phyloP scores from a whole-genome alignment of 2,329 filamentous ascomycete genomes.

The Furcasterigmium sp. region DNA sequence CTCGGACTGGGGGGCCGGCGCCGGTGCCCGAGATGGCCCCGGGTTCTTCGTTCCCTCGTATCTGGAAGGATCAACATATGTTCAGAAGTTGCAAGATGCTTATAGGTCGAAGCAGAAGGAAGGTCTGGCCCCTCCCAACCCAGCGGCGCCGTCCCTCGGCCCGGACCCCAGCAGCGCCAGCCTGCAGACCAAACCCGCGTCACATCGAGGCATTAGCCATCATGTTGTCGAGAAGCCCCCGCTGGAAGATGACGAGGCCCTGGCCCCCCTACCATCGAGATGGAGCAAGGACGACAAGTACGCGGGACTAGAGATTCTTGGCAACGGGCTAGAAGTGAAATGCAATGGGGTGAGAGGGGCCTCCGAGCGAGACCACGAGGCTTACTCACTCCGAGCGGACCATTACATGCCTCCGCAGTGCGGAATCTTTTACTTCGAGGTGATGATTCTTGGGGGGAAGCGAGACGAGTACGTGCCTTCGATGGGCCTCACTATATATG shows the following conservation, averaged over 20 bases:
- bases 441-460: conserved; percentile 45
- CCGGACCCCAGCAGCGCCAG: conserved; percentile 45
- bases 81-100: conserved; percentile 67
- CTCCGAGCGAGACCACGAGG: conserved; percentile 62
- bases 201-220: conserved; percentile 73
- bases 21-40: conserved; percentile 21
- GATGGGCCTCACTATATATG: neutral
- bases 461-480: conserved; percentile 46
- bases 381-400: conserved; percentile 76
- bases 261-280: conserved; percentile 68
- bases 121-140: conserved; percentile 34
- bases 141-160: conserved; percentile 42
- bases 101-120: conserved; percentile 56
- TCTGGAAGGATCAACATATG: conserved; percentile 70
- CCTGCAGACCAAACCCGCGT: conserved; percentile 50
- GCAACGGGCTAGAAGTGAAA: conserved; percentile 69
- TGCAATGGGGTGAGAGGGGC: conserved; percentile 42
- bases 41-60: conserved; percentile 82
- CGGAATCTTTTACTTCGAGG: conserved; percentile 92
- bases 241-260: conserved; percentile 49
- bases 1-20: conserved; percentile 18
- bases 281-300: conserved; percentile 82
- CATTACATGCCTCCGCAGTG: conserved; percentile 83
- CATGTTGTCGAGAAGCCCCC: conserved; percentile 76
- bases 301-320: conserved; percentile 65